Percentiles rank a stretch among this genome's conserved stretches.
phyloP scores from a whole-genome alignment of 495 filamentous ascomycete species.

The Achaetomiella virescens region DNA sequence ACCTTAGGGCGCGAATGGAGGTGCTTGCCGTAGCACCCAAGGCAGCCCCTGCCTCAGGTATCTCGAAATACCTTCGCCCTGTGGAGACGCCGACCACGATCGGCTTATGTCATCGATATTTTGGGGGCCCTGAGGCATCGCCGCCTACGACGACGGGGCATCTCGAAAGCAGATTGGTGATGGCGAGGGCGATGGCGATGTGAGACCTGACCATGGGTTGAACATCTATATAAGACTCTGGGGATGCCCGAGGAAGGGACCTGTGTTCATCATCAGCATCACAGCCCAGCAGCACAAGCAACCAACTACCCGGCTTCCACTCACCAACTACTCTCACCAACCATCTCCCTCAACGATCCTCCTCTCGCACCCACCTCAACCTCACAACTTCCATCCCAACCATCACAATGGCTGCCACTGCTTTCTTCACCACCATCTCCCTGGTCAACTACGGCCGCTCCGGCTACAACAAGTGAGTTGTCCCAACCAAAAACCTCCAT shows the following conservation, averaged over 20 bases:
- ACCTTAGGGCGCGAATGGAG: not conserved
- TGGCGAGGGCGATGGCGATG: not conserved
- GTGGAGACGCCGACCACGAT: conserved; percentile 7
- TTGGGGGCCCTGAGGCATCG: conserved; percentile 10
- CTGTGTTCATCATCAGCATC: conserved; percentile 30
- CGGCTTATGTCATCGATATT: conserved; percentile 18
- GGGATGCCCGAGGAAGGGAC: conserved; percentile 12
- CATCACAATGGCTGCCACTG: conserved; percentile 38
- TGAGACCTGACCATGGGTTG: not conserved
- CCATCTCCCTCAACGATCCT: not conserved
- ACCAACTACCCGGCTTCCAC: conserved; percentile 5
- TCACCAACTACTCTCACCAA: conserved; percentile 7
- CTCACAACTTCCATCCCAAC: conserved; percentile 9
- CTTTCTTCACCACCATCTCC: conserved; percentile 38
- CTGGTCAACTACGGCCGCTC: conserved; percentile 53
- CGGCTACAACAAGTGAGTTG: conserved; percentile 42
- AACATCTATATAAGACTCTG: conserved; percentile 30
- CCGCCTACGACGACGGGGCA: conserved; percentile 12
- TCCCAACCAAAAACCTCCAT: not conserved
- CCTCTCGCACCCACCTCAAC: conserved; percentile 6
- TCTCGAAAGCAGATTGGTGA: not conserved
- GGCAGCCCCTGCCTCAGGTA: not conserved
- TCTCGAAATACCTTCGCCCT: conserved; percentile 3
- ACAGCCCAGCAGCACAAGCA: conserved; percentile 15
- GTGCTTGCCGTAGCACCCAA: not conserved